phyloP scores from a whole-genome alignment of 169 alveolate species.

The Plasmodium reichenowi region DNA sequence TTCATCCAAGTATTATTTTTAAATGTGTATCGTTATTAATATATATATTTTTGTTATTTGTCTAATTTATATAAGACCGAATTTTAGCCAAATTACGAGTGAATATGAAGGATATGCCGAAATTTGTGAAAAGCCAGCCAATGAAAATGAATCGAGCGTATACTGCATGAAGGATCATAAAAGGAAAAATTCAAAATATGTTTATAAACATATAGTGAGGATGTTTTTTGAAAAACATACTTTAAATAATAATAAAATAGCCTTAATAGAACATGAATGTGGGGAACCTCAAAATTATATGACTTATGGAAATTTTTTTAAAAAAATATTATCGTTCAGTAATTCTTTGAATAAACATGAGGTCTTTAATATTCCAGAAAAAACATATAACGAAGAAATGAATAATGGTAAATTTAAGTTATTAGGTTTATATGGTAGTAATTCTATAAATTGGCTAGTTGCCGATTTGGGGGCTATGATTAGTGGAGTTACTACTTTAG shows the following conservation, averaged over 20 bases:
- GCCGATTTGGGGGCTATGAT: conserved; percentile 29
- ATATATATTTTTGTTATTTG: too few relatives aligned
- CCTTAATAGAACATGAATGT: conserved; percentile 10
- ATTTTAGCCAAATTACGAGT: too few relatives aligned
- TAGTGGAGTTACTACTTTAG: conserved; percentile 29
- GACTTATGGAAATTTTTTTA: conserved; percentile 4
- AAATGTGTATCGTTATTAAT: too few relatives aligned
- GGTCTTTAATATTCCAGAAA: conserved; percentile 21
- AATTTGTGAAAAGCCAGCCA: too few relatives aligned
- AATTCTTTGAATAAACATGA: conserved; percentile 1
- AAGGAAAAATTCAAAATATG: too few relatives aligned
- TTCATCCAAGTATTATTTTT: too few relatives aligned
- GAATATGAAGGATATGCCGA: too few relatives aligned
- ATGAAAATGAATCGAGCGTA: too few relatives aligned
- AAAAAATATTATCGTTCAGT: neutral
- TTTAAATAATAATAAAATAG: neutral
- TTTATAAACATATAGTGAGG: neutral
- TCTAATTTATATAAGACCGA: too few relatives aligned
- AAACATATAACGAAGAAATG: conserved; percentile 22
- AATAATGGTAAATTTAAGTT: conserved; percentile 21
- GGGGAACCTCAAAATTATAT: conserved; percentile 4
- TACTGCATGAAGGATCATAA: too few relatives aligned
- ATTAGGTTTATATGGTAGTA: conserved; percentile 51
- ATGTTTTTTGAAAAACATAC: neutral
- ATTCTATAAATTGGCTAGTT: conserved; percentile 38